Evolutionary conservation across 257 asterid genomes (phyloP).

Genomic region (Leptodermis oblonga): DNA sequence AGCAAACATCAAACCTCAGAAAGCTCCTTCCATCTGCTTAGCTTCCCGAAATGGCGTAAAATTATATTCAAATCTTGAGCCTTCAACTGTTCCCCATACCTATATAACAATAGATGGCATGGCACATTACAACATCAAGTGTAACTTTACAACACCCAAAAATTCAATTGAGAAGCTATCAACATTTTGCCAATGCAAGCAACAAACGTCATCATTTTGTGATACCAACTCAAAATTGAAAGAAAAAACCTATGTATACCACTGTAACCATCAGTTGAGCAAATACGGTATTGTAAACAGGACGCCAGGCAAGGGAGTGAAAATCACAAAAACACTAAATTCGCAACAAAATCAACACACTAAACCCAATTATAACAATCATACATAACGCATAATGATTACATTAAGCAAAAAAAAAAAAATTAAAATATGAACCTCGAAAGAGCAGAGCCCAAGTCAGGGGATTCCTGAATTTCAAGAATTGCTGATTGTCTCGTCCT

Average conservation of each 20-base stretch:
- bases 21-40: conserved; percentile 66
- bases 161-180: neutral
- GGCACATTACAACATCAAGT: neutral
- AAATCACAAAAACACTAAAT: neutral
- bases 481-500: conserved; percentile 51
- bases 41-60: conserved; percentile 77
- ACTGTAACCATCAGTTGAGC: neutral
- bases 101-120: conserved; percentile 27
- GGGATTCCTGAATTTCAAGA: conserved; percentile 56
- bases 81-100: conserved; percentile 65
- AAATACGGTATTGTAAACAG: no score
- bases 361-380: neutral
- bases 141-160: neutral
- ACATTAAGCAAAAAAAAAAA: neutral
- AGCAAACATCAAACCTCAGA: conserved; percentile 46
- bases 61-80: conserved; percentile 73
- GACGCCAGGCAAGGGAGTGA: neutral
- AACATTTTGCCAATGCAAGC: neutral
- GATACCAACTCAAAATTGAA: neutral
- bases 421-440: conserved; percentile 44
- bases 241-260: no score
- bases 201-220: neutral
- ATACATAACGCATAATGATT: neutral
- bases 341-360: neutral
- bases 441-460: conserved; percentile 73